These are phyloP conservation scores for Lachnellula suecica DNA, from an alignment of 2,329 filamentous ascomycete genomes.

Conservation along the genomic window DNA sequence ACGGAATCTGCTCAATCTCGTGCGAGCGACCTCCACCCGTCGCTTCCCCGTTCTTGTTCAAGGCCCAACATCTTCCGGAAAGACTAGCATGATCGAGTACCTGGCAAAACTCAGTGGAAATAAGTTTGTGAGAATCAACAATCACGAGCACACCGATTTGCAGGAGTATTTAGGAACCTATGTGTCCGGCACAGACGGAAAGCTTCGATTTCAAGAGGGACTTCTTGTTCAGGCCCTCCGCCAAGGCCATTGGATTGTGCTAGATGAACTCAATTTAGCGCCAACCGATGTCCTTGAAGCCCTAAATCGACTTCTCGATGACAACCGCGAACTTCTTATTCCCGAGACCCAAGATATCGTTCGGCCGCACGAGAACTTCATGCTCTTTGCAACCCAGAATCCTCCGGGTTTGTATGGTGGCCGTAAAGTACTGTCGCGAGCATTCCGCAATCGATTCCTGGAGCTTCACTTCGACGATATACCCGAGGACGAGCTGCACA, in stretches of 20 bases:
- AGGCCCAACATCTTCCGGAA: constrained; percentile 93
- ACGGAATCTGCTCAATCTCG: constrained; percentile 90
- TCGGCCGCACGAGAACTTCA: constrained; percentile 89
- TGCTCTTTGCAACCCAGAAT: constrained; percentile 98
- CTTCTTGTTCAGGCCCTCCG: constrained; percentile 89
- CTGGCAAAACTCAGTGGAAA: constrained; percentile 96
- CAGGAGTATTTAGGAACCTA: constrained; percentile 98
- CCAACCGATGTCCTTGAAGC: constrained; percentile 97
- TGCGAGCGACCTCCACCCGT: constrained; percentile 87
- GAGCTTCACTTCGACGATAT: constrained; percentile 99
- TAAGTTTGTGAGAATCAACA: constrained; percentile 97
- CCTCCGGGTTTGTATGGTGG: constrained; percentile 94
- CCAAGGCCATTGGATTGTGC: constrained; percentile 94
- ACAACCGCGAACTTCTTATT: constrained; percentile 93
- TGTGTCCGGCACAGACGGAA: constrained; percentile 80
- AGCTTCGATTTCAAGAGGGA: constrained; percentile 88
- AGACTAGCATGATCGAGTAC: constrained; percentile 99
- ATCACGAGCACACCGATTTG: constrained; percentile 97
- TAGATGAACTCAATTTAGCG: constrained; percentile 95
- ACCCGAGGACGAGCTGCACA: constrained; percentile 88
- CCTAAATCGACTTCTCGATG: constrained; percentile 89
- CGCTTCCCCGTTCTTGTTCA: constrained; percentile 94
- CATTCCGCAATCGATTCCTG: constrained; percentile 94
- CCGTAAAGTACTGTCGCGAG: constrained; percentile 86
- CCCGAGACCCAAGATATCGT: constrained; percentile 96